These are phyloP conservation scores for Chlorella sp. DNA, from an alignment of 139 green algal genomes.

Conservation along the genomic window DNA sequence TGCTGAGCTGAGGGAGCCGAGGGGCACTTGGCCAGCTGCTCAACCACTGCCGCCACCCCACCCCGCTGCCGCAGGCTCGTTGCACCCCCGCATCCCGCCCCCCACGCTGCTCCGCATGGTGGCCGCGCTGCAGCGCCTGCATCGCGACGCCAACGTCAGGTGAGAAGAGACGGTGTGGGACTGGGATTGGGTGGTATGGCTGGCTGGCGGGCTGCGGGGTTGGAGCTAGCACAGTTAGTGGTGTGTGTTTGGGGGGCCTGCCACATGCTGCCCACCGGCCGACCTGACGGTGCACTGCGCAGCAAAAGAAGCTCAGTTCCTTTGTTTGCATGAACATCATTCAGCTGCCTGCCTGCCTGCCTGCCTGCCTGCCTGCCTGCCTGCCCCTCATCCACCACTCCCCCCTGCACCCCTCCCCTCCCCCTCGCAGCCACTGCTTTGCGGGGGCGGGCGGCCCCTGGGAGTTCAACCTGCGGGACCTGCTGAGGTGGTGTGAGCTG, in stretches of 20 bases:
- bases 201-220: too few relatives aligned
- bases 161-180: too few relatives aligned
- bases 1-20: not conserved
- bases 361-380: not conserved
- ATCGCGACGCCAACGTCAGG: slow-evolving; percentile 59
- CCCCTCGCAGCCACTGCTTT: slow-evolving; percentile 57
- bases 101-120: slow-evolving; percentile 81
- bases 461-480: slow-evolving; percentile 99
- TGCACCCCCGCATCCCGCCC: slow-evolving; percentile 78
- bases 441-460: slow-evolving; percentile 86
- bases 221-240: too few relatives aligned
- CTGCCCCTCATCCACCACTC: not conserved
- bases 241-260: not conserved
- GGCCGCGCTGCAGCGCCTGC: slow-evolving; percentile 73
- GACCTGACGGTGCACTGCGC: not conserved
- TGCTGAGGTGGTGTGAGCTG: slow-evolving; percentile 96
- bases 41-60: not conserved
- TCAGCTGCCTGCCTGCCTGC: too few relatives aligned
- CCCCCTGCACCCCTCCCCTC: not conserved
- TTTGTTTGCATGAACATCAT: not conserved
- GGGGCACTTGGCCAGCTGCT: not conserved
- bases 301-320: not conserved
- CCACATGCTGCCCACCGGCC: too few relatives aligned
- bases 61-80: slow-evolving; percentile 36
- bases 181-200: not conserved